Conservation (phyloP, 2,329 filamentous ascomycete genomes). For the Botrytis aclada region DNA sequence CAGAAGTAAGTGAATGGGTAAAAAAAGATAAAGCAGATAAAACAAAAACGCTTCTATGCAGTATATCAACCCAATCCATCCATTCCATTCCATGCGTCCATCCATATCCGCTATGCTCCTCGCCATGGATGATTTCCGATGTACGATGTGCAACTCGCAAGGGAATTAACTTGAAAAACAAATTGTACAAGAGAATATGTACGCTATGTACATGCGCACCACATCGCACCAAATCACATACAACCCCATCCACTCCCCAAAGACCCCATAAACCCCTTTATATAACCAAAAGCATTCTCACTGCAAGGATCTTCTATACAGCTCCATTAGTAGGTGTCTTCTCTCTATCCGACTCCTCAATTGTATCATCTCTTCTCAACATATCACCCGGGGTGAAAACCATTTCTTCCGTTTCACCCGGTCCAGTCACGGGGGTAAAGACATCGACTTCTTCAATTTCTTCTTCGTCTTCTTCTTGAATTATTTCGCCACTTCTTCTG, state of each 20-base stretch:
- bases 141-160: not conserved
- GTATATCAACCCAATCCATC: not conserved
- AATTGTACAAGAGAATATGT: slow-evolving; percentile 12
- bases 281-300: not conserved
- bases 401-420: slow-evolving; percentile 34
- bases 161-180: not conserved
- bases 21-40: not conserved
- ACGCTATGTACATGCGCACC: slow-evolving; percentile 13
- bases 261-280: not conserved
- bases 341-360: slow-evolving; percentile 16
- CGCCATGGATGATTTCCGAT: not conserved
- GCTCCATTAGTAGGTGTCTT: slow-evolving; percentile 18
- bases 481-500: slow-evolving; percentile 69
- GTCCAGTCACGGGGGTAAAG: slow-evolving; percentile 49
- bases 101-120: not conserved
- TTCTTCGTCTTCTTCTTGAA: slow-evolving; percentile 37
- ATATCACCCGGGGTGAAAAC: slow-evolving; percentile 28
- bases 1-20: not conserved
- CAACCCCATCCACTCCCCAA: not conserved
- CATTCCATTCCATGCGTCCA: not conserved
- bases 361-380: slow-evolving; percentile 5
- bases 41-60: slow-evolving; percentile 14
- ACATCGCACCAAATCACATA: not conserved
- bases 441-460: slow-evolving; percentile 41
- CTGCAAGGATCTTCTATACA: not conserved